Evolutionary conservation across 108 stramenopile genomes (phyloP), one percentile per base, ranked within the genome.

Genomic region (Pseudonitzschia pungens): DNA sequence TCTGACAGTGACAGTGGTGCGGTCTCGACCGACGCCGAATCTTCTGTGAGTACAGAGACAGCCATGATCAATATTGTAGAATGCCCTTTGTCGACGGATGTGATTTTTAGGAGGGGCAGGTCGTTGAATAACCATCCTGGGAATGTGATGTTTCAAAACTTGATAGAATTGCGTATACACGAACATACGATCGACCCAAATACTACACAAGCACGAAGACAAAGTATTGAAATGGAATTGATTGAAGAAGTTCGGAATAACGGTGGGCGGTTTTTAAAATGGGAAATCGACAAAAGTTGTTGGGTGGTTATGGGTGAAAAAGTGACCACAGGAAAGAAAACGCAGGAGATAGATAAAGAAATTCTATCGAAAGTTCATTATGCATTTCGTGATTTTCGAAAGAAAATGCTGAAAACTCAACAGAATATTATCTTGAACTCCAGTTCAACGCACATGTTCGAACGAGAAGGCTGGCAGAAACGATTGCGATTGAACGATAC

Each of bases 211-310:
- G 9, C 59, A 18, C 24, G 66, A 0, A 44, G 66, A 26, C 40
- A 43, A n/a, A 41, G 2, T 48, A 50, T 48, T 27, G 66, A 67
- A 16, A 51, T 67, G 15, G 66, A 67, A 48, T 27, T 44, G 16
- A 62, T 62, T 15, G 6, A 62, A 9, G 32, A 62, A n/a, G 32
- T 62, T 16, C 66, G 66, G 22, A 44, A 0, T 2, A 33, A 62
- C n/a, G 60, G 60, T 2, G 66, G 66, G 43, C 43, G 66, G 22
- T 67, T 67, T 27, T 67, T 67, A 24, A 50, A 28, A 48, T 67
- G 66, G 66, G 44, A 67, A 3, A 41, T 40, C 4, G 26, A 67
- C 15, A 44, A 50, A 15, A 16, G 66, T 26, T 67, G 66, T 44
- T 67, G 66, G 66, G 32, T 62, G 32, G 18, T 20, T 11, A 62